Evolutionary conservation across 2,329 filamentous ascomycete species (phyloP).

Genomic region (Cercospora nicotianae): DNA sequence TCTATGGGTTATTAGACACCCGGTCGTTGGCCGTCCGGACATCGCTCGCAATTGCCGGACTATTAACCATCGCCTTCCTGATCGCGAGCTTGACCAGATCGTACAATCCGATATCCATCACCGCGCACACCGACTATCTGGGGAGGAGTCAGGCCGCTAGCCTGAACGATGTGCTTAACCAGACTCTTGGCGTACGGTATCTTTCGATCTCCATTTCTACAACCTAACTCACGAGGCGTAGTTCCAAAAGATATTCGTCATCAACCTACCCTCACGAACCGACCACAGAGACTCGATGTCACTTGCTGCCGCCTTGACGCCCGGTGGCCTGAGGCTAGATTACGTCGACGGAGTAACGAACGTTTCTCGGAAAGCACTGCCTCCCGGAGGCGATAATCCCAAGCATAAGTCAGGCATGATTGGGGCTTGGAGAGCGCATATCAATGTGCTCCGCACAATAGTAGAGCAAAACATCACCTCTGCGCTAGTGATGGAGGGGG

Average conservation of each 20-base stretch:
- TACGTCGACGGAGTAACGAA: conserved; percentile 48
- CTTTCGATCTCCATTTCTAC: neutral
- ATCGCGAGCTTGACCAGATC: neutral
- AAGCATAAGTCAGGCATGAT: conserved; percentile 33
- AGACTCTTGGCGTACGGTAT: conserved; percentile 21
- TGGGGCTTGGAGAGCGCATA: conserved; percentile 32
- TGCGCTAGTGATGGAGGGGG: conserved; percentile 48
- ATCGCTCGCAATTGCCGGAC: neutral
- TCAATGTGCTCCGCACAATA: conserved; percentile 36
- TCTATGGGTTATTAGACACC: neutral
- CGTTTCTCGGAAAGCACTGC: conserved; percentile 34
- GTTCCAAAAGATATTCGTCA: conserved; percentile 56
- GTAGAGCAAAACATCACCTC: conserved; percentile 41
- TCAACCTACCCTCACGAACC: conserved; percentile 53
- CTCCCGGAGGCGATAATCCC: conserved; percentile 32
- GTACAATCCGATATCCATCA: neutral
- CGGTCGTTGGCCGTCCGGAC: neutral
- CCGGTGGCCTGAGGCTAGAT: conserved; percentile 42
- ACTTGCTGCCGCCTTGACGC: conserved; percentile 49
- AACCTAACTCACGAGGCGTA: conserved; percentile 15
- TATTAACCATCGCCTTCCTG: neutral
- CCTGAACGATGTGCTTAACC: conserved; percentile 19
- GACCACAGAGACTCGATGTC: conserved; percentile 55
- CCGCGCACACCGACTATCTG: neutral
- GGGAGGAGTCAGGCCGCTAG: neutral